Evolutionary conservation across 2,329 filamentous ascomycete species (phyloP).

Genomic region (Colletotrichum plurivorum): DNA sequence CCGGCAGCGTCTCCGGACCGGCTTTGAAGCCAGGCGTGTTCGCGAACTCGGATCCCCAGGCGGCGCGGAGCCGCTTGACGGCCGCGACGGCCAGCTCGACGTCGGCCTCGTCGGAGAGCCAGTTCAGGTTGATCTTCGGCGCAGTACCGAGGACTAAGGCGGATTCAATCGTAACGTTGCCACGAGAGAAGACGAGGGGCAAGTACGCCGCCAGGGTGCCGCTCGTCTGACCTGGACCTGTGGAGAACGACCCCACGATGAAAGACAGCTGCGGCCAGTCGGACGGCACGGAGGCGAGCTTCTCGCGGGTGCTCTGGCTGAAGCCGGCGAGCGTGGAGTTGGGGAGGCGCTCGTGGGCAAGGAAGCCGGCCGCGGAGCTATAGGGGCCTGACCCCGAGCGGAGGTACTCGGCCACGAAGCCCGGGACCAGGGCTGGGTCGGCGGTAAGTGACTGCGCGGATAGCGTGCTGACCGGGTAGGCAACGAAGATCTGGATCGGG

Average conservation of each 20-base stretch:
- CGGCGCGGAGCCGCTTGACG: conserved; percentile 58
- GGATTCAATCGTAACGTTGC: conserved; percentile 58
- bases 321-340: conserved; percentile 26
- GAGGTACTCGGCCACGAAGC: conserved; percentile 27
- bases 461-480: conserved; percentile 27
- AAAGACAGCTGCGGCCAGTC: conserved; percentile 36
- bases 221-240: not conserved
- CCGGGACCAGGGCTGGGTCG: conserved; percentile 5
- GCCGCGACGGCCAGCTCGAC: conserved; percentile 58
- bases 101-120: conserved; percentile 58
- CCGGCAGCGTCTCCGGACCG: conserved; percentile 55
- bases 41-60: conserved; percentile 46
- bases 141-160: conserved; percentile 47
- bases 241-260: conserved; percentile 26
- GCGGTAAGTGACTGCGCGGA: conserved; percentile 27
- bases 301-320: conserved; percentile 3
- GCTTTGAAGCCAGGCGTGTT: conserved; percentile 47
- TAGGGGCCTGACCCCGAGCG: conserved; percentile 22
- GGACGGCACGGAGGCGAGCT: conserved; percentile 13
- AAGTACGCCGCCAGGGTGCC: conserved; percentile 54
- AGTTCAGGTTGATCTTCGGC: conserved; percentile 63
- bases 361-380: conserved; percentile 35
- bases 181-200: conserved; percentile 51
- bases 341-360: conserved; percentile 32
- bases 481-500: conserved; percentile 72